Conservation (phyloP, 2,329 filamentous ascomycete species). For the Aschersonia sp. region DNA sequence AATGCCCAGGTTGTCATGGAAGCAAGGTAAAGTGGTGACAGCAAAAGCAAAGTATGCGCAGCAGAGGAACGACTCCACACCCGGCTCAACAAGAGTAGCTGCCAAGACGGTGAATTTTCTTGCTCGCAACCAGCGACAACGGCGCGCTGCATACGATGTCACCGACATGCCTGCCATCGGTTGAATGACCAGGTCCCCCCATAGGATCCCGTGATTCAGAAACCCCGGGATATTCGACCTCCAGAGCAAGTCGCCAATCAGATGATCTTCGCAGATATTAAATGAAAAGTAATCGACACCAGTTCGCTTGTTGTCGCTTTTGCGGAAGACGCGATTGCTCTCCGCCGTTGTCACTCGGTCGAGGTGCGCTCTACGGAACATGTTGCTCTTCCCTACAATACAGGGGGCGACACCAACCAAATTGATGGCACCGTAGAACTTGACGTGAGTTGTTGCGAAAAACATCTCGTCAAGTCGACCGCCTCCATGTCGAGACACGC, state of each 20-base stretch:
- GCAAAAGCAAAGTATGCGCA: conserved; percentile 69
- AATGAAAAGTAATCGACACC: conserved; percentile 89
- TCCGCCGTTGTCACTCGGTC: conserved; percentile 50
- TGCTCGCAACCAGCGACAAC: conserved; percentile 82
- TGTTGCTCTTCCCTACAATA: conserved; percentile 92
- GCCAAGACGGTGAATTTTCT: conserved; percentile 85
- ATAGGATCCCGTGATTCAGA: conserved; percentile 70
- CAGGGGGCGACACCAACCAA: conserved; percentile 82
- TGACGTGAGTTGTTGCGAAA: conserved; percentile 83
- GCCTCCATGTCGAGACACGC: conserved; percentile 38
- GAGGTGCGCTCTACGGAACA: conserved; percentile 90
- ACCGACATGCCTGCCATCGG: conserved; percentile 75
- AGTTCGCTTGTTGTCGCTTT: conserved; percentile 27
- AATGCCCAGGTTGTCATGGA: conserved; percentile 35
- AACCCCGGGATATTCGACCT: conserved; percentile 47
- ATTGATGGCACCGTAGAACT: conserved; percentile 97
- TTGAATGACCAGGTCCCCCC: conserved; percentile 78
- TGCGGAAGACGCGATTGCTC: conserved; percentile 26
- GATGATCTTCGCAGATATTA: conserved; percentile 95
- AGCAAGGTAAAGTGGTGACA: conserved; percentile 56
- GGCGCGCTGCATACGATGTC: conserved; percentile 59
- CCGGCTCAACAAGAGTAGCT: conserved; percentile 84
- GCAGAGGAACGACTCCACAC: conserved; percentile 78
- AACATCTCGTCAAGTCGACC: conserved; percentile 89
- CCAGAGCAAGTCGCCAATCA: conserved; percentile 90